Evolutionary conservation across 2,329 filamentous ascomycete species (phyloP), one percentile per base, ranked within the genome.

Genomic region (Calcarisporium arbuscula): DNA sequence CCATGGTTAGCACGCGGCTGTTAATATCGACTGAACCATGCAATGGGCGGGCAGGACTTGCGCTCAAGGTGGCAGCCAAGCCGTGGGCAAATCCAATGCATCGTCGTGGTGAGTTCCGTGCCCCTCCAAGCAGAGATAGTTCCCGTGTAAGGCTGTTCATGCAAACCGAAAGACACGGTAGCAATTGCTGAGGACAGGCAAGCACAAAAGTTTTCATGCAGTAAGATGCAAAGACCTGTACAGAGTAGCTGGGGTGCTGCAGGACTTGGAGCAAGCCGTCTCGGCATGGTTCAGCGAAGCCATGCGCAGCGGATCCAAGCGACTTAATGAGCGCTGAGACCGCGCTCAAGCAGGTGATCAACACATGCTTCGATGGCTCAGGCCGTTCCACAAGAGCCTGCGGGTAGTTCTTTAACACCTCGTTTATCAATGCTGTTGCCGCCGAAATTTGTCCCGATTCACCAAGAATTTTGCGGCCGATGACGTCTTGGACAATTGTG

Each of bases 1-100:
- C 89, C 66, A 95, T 88, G 7, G 85, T 84, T 38, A 96, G 72
- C 10, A 96, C 85, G 20, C 87, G 77, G 40, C 89, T 94, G 57
- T 95, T 95, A 36, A 96, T 85, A 52, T 98, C 92, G 3, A 96
- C 83, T 1, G 92, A 95, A 10, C 92, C 90, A 56, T 96, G 92
- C 3, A 98, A 68, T 2, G 92, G 90, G 42, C 94, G 86, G 21
- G 83, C 67, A 9, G 86, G 85, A 28, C 89, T 94, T 3, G 87
- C 90, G 53, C 90, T 95, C 34, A 98, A 72, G 40, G 92, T 83
- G 10, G 90, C 86, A 17, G 92, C 88, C 36, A 98, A 71, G 6
- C 88, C 90, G 60, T 95, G 87, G 1, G 92, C 87, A 54, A 94
- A 92, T 4, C 90, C 92, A 20, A 94, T 73, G 56, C 90, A 96